Base-by-base conservation (phyloP, 1,139 yeast genomes). In the Debaryomyces sp. region DNA sequence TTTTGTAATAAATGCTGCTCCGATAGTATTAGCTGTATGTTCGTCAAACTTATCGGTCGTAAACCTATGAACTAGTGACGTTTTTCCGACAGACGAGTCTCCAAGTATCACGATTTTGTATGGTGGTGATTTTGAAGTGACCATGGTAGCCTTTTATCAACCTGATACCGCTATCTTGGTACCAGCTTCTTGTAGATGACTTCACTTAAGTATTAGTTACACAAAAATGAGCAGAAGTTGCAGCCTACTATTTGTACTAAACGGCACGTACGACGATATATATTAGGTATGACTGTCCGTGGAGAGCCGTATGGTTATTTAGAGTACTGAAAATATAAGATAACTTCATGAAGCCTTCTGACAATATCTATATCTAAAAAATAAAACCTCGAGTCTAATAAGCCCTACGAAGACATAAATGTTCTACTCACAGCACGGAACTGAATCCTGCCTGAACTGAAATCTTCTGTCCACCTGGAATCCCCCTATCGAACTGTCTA, bases 1-100 rank as follows among this genome's bases (percentile, higher is more conserved):
- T 54, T 75, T 75, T 9, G 80, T 75, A 44, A 74, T 70, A 53
- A 74, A 76, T 5, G 81, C 81, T 3, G 81, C 81, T 5, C 81
- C 81, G 40, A 76, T 76, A n/a, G 80, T 76, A 45, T 75, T 76
- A 36, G 78, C 62, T 21, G 75, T 66, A 44, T 71, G 64, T 2
- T 61, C 61, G 50, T 75, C 73, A 56, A 75, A 76, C 10, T 61
- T 57, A 49, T 65, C 62, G 26, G 70, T 63, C 26, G 75, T 66
- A 54, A 76, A 75, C n/a, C 80, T 56, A 47, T 73, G 77, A 5
- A 73, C 77, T 12, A 76, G 60, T 1, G 79, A 74, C 1, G 79
- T 73, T 53, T 76, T 76, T 2, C 81, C 81, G 7, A 75, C 80
- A 0, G 80, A 73, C 1, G 78, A 71, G 50, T 76, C 81, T 15